phyloP scores from a whole-genome alignment of 2,329 filamentous ascomycete species.

The Arthrobotrys musiformis region DNA sequence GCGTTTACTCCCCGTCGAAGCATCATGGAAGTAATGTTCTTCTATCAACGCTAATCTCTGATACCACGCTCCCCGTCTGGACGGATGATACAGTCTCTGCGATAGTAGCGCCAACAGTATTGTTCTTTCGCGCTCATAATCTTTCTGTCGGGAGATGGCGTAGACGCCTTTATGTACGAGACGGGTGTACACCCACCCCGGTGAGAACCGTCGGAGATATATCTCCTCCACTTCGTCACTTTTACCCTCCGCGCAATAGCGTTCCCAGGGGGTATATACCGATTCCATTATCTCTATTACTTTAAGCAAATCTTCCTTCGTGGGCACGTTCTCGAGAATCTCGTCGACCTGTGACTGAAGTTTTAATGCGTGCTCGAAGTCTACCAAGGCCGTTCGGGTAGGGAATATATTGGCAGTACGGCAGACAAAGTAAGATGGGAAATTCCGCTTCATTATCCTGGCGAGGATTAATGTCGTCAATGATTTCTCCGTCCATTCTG shows the following conservation, averaged over 20 bases:
- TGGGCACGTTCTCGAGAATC: slow-evolving; percentile 79
- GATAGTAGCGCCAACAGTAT: slow-evolving; percentile 78
- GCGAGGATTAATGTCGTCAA: slow-evolving; percentile 93
- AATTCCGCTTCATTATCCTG: slow-evolving; percentile 86
- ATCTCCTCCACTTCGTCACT: slow-evolving; percentile 74
- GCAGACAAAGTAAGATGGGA: slow-evolving; percentile 89
- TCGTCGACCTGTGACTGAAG: slow-evolving; percentile 84
- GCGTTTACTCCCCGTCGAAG: slow-evolving; percentile 76
- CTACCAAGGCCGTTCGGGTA: slow-evolving; percentile 78
- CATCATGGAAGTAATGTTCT: slow-evolving; percentile 87
- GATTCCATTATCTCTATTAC: slow-evolving; percentile 78
- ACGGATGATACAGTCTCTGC: slow-evolving; percentile 85
- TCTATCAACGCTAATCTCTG: slow-evolving; percentile 93
- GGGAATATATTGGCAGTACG: slow-evolving; percentile 89
- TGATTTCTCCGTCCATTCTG: slow-evolving; percentile 97
- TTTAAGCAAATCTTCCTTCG: slow-evolving; percentile 72
- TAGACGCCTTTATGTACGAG: slow-evolving; percentile 88
- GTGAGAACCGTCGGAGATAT: slow-evolving; percentile 88
- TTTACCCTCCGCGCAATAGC: slow-evolving; percentile 77
- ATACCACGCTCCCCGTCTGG: slow-evolving; percentile 90
- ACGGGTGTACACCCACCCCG: slow-evolving; percentile 91
- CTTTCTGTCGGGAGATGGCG: slow-evolving; percentile 82
- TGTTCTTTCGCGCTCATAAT: slow-evolving; percentile 79
- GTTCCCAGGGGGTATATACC: slow-evolving; percentile 83
- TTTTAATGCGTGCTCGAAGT: slow-evolving; percentile 87